Evolutionary conservation across 495 filamentous ascomycete species (phyloP), one percentile per base, ranked within the genome.

Genomic region (Xanthoparmelia taractica): DNA sequence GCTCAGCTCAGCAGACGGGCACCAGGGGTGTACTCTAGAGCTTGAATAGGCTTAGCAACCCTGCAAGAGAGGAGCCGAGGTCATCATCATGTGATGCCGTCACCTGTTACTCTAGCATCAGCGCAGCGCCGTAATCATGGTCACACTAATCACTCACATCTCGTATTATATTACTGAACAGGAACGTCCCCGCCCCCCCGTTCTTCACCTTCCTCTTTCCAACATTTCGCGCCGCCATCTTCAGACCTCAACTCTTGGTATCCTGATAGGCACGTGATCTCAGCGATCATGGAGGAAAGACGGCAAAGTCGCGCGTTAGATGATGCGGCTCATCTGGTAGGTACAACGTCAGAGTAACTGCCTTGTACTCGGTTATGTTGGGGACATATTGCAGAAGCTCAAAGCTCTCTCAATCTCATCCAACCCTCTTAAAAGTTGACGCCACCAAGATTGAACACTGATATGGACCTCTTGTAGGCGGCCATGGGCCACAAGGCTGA

Each of bases 401-500:
- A 43, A 43, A 13, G 40, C 17, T 43, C 40, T 4, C 20, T 20
- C 5, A 54, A 12, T 52, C 25, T 33, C 29, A 6, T 33, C 50
- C 13, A 11, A n/a, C 27, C 10, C 29, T 54, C 17, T 7, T 17
- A 6, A 13, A n/a, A 6, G 8, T 20, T 6, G 27, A 25, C 1
- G 1, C 50, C 29, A 6, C 7, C 20, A 37, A 27, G 33, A 6
- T 37, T 25, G 12, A 38, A 27, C 41, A 31, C 29, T 6, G 50
- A 63, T 54, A 76, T 78, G 66, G 81, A 85, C 67, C 76, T 77
- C 25, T 78, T 81, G 47, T 72, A 87, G 72, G 84, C 82, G n/a
- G 78, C 76, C 67, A 78, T 88, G 77, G 85, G 85, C 57, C 85
- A 88, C 71, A 85, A 81, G 75, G 74, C 79, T 23, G 85, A 88